Conservation (phyloP, 23 red algal species). For the Chondrus crispus region DNA sequence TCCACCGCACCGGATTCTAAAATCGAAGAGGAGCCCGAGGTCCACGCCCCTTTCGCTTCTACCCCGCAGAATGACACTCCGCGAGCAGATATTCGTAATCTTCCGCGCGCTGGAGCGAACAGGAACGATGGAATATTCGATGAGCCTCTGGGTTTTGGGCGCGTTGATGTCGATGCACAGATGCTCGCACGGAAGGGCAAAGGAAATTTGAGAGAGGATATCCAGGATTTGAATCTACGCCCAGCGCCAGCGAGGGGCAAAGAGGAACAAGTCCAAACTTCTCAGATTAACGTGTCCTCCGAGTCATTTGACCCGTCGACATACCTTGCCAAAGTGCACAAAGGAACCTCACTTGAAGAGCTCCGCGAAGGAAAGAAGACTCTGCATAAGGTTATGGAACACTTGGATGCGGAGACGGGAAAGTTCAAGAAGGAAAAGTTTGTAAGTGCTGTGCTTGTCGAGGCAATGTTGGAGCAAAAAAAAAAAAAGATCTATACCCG, state of each 20-base stretch:
- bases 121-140: slow-evolving; percentile 28
- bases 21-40: neutral
- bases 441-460: neutral
- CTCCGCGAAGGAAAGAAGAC: neutral
- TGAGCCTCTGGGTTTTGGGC: slow-evolving; percentile 52
- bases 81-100: too few relatives aligned
- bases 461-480: slow-evolving; percentile 6
- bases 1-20: neutral
- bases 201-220: neutral
- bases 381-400: neutral
- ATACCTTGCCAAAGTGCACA: slow-evolving; percentile 59
- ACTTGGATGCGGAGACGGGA: neutral
- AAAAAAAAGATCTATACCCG: neutral
- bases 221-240: neutral
- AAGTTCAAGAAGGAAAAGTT: neutral
- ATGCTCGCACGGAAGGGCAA: slow-evolving; percentile 11
- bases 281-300: slow-evolving; percentile 21
- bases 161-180: slow-evolving; percentile 38
- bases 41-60: neutral
- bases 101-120: neutral
- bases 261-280: neutral
- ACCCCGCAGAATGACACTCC: too few relatives aligned
- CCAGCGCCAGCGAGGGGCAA: neutral
- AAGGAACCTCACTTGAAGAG: neutral
- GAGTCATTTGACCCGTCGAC: neutral